phyloP scores from a whole-genome alignment of 306 rosid species.

The Macrotyloma uniflorum region DNA sequence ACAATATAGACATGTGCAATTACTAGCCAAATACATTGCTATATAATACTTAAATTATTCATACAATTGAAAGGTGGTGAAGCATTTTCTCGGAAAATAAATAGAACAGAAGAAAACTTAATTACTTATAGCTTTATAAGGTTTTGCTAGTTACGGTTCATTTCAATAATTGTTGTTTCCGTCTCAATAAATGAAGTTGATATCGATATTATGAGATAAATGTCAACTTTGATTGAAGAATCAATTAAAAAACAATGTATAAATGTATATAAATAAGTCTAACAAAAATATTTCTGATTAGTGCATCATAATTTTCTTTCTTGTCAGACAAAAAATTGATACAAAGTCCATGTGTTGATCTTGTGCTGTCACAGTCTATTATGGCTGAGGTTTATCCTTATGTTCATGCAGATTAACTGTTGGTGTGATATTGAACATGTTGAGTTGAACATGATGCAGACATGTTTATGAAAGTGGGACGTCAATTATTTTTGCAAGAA shows the following conservation, averaged over 20 bases:
- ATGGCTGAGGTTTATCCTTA: not conserved
- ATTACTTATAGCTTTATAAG: not conserved
- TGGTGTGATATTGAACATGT: constrained; percentile 6
- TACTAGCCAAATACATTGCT: not conserved
- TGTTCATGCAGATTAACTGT: not conserved
- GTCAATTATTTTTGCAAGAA: not conserved
- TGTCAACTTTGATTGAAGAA: not conserved
- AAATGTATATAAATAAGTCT: not conserved
- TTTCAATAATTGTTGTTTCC: not conserved
- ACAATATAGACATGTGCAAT: constrained; percentile 18
- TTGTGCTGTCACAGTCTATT: not conserved
- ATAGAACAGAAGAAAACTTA: not conserved
- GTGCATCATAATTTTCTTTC: not conserved
- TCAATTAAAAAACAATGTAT: not conserved
- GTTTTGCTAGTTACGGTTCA: no score
- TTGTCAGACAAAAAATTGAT: not conserved
- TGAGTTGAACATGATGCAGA: not conserved
- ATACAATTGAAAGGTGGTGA: constrained; percentile 8
- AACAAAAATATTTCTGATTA: not conserved
- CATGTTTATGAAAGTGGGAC: constrained; percentile 24
- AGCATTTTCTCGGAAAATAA: not conserved
- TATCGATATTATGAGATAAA: not conserved
- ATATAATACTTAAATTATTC: not conserved
- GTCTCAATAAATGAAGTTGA: not conserved
- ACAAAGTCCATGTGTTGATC: not conserved